Evolutionary conservation across 164 flowering plant genomes (phyloP), one percentile per base, ranked within the genome.

Genomic region (Tinospora cordifolia): DNA sequence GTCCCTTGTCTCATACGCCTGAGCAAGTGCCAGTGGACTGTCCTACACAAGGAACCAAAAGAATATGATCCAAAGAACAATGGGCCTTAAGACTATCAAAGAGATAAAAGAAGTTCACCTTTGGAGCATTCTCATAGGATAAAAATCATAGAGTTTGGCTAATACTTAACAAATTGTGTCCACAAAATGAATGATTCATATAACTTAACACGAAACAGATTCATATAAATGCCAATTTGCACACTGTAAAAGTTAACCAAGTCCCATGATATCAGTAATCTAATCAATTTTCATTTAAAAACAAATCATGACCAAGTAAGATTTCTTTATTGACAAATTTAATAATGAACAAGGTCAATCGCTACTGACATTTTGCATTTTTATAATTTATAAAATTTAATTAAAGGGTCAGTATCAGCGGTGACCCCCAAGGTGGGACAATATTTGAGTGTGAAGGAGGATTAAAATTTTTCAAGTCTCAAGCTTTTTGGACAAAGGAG

Each of bases 1-100:
- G 39, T 83, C 88, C 36, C 89, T 81, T 39, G 99, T 94, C 81
- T 94, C 97, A 74, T 90, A 74, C 72, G 99, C 99, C 78, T 92
- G 99, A 58, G 99, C 99, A 74, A 94, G 94, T 44, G 99, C 98
- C 19, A 94, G 79, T 63, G 98, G 99, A 74, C 99, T 94, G 92
- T 83, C 83, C 86, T 83, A 88, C 83, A 85, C 46, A 76, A 69
- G 66, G 67, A 76, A 65, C 70, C 40, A 41, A 73, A 36, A 65
- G 68, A 73, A 75, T 75, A 59, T 74, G 66, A 78, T 67, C 70
- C 66, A 72, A 68, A 21, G 24, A 36, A 39, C 25, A 54, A 54
- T 51, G 60, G 8, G 60, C n/a, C 60, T 54, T 54, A 54, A 54
- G n/a, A 54, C n/a, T 19, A 8, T 54, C 2, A 54, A 6, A 6